Percentiles rank a stretch among this genome's conserved stretches.
Conservation (phyloP, 1,139 yeast species). For the Kurtzmaniella quercitrusa region DNA sequence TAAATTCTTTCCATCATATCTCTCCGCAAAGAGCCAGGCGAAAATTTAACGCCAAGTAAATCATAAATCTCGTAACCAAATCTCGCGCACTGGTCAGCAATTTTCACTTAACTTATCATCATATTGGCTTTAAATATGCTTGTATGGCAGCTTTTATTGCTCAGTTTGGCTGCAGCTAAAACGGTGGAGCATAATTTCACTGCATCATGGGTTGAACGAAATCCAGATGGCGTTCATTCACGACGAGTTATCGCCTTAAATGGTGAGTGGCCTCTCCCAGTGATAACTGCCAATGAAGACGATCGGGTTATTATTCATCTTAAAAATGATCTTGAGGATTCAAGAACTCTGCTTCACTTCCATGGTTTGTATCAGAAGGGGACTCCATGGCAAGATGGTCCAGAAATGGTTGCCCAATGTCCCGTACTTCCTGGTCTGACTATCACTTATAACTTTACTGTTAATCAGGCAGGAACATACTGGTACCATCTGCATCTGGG, state of each 20-base stretch:
- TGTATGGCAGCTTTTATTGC: constrained; percentile 15
- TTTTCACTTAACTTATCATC: neutral
- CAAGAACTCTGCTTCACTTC: constrained; percentile 72
- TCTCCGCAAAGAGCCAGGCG: too few relatives aligned
- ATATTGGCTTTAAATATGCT: constrained; percentile 8
- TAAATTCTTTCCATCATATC: too few relatives aligned
- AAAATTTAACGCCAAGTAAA: neutral
- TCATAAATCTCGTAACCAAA: too few relatives aligned
- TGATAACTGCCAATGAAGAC: constrained; percentile 63
- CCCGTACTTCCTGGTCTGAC: constrained; percentile 75
- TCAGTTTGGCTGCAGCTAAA: constrained; percentile 9
- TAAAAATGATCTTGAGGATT: constrained; percentile 61
- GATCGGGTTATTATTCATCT: constrained; percentile 71
- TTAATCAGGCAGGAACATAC: constrained; percentile 80
- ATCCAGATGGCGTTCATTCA: constrained; percentile 71
- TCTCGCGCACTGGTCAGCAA: neutral
- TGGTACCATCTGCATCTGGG: constrained; percentile 94
- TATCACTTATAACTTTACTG: constrained; percentile 75
- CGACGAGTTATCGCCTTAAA: constrained; percentile 77
- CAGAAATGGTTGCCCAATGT: constrained; percentile 82
- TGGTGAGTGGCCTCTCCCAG: constrained; percentile 83
- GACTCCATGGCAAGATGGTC: constrained; percentile 78
- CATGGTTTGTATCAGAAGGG: constrained; percentile 88
- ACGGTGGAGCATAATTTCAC: constrained; percentile 54
- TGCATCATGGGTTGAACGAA: constrained; percentile 64